Percentiles rank a stretch among this genome's conserved stretches.
phyloP scores from a whole-genome alignment of 148 eudicot genomes.

The Pouteria glomerata region DNA sequence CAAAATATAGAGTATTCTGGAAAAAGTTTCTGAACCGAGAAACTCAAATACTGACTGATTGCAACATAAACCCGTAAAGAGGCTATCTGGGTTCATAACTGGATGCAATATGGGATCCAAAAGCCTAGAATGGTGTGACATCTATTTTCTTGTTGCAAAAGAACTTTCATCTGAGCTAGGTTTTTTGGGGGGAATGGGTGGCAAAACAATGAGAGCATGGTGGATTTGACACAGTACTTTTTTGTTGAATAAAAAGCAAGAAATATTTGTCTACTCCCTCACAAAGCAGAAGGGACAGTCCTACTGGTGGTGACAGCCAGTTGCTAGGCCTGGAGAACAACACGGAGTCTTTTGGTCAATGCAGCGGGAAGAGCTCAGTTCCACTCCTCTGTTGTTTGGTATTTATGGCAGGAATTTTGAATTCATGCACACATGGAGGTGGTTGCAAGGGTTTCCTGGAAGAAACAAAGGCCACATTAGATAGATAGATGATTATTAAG shows the following conservation, averaged over 20 bases:
- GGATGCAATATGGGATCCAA: not conserved
- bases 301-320: not conserved
- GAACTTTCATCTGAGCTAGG: conserved; percentile 4
- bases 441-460: not conserved
- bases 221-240: not conserved
- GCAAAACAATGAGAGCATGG: not conserved
- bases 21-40: conserved; percentile 53
- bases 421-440: conserved; percentile 10
- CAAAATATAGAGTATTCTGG: conserved; percentile 63
- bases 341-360: not conserved
- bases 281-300: not conserved
- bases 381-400: not conserved
- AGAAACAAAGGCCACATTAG: conserved; percentile 6
- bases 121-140: not conserved
- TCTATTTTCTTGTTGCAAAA: conserved; percentile 3
- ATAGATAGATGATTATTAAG: not conserved
- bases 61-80: conserved; percentile 69
- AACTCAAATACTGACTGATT: conserved; percentile 60
- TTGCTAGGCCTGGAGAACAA: not conserved
- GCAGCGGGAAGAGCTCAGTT: conserved; percentile 5
- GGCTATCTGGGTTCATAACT: not conserved
- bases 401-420: not conserved
- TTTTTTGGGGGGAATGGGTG: conserved; percentile 6
- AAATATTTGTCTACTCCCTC: not conserved
- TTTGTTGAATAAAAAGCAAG: conserved; percentile 2